A percentile compares a stretch with the other conserved stretches of the same genome.
These are phyloP conservation scores for Lepidium africanum DNA, from an alignment of 345 rosid genomes.

Conservation along the genomic window DNA sequence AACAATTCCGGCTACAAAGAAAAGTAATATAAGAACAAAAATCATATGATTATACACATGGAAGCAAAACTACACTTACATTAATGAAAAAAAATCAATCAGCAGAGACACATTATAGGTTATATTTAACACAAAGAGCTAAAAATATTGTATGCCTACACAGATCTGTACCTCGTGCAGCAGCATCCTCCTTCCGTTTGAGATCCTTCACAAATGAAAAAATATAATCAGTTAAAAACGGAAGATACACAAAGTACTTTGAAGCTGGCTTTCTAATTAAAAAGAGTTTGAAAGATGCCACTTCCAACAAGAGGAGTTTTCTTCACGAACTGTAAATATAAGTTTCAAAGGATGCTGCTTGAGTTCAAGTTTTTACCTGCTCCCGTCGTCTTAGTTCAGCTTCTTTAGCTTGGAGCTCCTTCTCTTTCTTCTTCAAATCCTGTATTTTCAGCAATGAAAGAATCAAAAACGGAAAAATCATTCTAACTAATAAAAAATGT, in stretches of 20 bases:
- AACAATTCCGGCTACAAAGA: constrained; percentile 57
- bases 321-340: neutral
- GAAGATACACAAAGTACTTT: neutral
- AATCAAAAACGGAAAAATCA: neutral
- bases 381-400: constrained; percentile 73
- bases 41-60: neutral
- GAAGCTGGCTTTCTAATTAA: neutral
- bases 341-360: neutral
- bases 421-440: constrained; percentile 86
- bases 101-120: neutral
- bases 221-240: neutral
- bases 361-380: constrained; percentile 41
- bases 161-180: constrained; percentile 59
- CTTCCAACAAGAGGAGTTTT: neutral
- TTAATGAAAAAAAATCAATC: neutral
- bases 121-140: neutral
- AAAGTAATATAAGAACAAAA: neutral
- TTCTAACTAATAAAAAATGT: neutral
- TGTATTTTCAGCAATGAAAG: constrained; percentile 18
- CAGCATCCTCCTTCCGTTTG: constrained; percentile 86
- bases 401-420: constrained; percentile 96
- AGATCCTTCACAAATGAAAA: constrained; percentile 51
- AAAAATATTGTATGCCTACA: neutral
- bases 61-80: neutral
- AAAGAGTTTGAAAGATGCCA: neutral